A percentile compares a stretch with the other conserved stretches of the same genome.
phyloP scores from a whole-genome alignment of 202 grass and related monocot genomes.

The Schoenoplectus tabernaemontani region DNA sequence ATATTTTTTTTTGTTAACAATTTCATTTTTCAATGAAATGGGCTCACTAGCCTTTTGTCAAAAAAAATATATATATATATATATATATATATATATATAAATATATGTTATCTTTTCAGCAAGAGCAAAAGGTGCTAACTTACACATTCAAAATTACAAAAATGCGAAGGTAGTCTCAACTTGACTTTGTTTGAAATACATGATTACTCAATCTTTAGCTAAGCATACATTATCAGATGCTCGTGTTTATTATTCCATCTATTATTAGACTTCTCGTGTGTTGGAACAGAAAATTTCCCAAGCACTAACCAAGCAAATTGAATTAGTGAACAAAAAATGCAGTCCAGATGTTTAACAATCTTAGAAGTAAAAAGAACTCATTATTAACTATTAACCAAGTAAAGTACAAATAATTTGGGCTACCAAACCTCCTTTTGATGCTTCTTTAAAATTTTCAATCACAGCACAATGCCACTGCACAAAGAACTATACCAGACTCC shows the following conservation, averaged over 20 bases:
- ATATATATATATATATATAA: too few species aligned
- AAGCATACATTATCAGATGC: background rate
- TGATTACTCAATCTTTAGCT: background rate
- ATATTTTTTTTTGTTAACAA: too few species aligned
- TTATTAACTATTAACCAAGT: background rate
- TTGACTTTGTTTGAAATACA: background rate
- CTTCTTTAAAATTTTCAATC: background rate
- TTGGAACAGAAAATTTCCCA: background rate
- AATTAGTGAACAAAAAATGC: too few species aligned
- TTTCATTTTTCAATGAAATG: too few species aligned
- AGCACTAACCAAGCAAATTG: background rate
- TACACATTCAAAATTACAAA: background rate
- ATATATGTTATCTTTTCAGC: background rate
- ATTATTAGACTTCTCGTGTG: background rate
- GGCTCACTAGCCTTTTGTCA: too few species aligned
- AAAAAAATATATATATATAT: too few species aligned
- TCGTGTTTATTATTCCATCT: background rate
- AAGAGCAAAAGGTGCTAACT: background rate
- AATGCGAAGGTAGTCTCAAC: background rate
- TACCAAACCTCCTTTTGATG: background rate
- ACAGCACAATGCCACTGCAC: background rate
- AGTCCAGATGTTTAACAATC: background rate
- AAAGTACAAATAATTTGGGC: background rate
- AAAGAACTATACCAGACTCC: slow-evolving; percentile 11
- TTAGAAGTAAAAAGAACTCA: background rate